Conservation (phyloP, 2,329 filamentous ascomycete species). For the Akanthomyces uredinophilus region DNA sequence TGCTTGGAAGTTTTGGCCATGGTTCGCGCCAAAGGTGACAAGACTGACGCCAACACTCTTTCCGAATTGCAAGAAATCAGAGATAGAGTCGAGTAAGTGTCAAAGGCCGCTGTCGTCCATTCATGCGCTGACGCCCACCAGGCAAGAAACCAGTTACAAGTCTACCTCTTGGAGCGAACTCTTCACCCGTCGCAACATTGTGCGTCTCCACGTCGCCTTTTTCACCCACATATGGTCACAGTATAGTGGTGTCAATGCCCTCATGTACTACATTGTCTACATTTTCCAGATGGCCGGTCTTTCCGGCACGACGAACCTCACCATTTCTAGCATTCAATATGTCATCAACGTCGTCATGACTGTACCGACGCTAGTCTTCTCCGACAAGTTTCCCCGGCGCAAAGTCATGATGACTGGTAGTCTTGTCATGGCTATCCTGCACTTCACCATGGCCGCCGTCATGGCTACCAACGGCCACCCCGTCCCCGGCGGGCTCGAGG, state of each 20-base stretch:
- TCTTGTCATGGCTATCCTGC: conserved; percentile 56
- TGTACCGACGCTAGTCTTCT: conserved; percentile 42
- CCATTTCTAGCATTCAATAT: conserved; percentile 47
- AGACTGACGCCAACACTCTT: conserved; percentile 46
- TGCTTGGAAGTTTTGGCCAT: conserved; percentile 44
- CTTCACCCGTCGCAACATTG: conserved; percentile 39
- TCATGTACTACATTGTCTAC: conserved; percentile 48
- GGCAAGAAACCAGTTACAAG: conserved; percentile 14
- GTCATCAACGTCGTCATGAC: conserved; percentile 46
- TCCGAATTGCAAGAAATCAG: conserved; percentile 50
- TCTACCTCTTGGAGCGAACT: conserved; percentile 28
- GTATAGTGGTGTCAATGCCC: conserved; percentile 44
- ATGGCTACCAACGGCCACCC: conserved; percentile 38
- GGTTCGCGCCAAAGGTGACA: conserved; percentile 50
- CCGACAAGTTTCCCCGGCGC: conserved; percentile 53
- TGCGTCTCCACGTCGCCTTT: conserved; percentile 40
- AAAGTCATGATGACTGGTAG: conserved; percentile 58
- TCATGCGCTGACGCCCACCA: not conserved
- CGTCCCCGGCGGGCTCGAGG: conserved; percentile 38
- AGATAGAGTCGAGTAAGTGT: conserved; percentile 23
- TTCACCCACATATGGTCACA: conserved; percentile 47
- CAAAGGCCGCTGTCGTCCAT: too few species aligned
- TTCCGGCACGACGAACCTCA: conserved; percentile 38
- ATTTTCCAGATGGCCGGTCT: conserved; percentile 26
- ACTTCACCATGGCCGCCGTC: conserved; percentile 44